Evolutionary conservation across 768 basidiomycete species (phyloP), one percentile per base, ranked within the genome.

Genomic region (Termitomyces sp.): DNA sequence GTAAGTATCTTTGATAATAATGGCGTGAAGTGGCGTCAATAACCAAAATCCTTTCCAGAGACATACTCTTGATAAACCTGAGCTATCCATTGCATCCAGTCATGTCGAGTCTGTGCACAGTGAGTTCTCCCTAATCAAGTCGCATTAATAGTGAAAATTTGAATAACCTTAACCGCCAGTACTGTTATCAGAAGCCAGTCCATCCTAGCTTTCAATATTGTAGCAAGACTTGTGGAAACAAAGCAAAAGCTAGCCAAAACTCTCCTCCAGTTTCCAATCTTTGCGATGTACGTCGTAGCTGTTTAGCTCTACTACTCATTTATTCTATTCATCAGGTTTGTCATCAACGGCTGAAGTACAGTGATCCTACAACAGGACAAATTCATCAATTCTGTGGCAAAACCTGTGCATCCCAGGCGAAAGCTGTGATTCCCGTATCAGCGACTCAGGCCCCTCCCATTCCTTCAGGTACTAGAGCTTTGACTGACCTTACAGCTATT

Each of bases 301-400:
- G 18, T 26, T 52, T 8, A 39, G 26, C 26, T 22, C 22, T 12
- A 20, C 20, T 16, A 16, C 29, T 18, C 12, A 29, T 8, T 8
- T 10, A 28, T n/a, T 28, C 13, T 5, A 7, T 31, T 12, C 28
- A 13, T 20, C 39, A 86, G 85, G 79, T 80, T 59, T 86, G 85
- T 66, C 78, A 79, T 56, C 76, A 75, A 58, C 77, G 82, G 39
- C 84, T 85, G 37, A 86, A 85, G 64, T 78, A 80, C 60, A 74
- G 72, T 28, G 85, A 87, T 64, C 82, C 83, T 24, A 77, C 74
- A 10, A 57, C 56, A 16, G 78, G 77, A 54, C 18, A 47, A 29
- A 77, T 75, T 2, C 84, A 86, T 68, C 77, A 82, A 16, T 87
- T 77, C 65, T 87, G 85, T 64, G 73, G 83, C 65, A 87, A 83